Base-by-base conservation (phyloP, 2,329 filamentous ascomycete genomes). In the Arthrinium puccinioides region DNA sequence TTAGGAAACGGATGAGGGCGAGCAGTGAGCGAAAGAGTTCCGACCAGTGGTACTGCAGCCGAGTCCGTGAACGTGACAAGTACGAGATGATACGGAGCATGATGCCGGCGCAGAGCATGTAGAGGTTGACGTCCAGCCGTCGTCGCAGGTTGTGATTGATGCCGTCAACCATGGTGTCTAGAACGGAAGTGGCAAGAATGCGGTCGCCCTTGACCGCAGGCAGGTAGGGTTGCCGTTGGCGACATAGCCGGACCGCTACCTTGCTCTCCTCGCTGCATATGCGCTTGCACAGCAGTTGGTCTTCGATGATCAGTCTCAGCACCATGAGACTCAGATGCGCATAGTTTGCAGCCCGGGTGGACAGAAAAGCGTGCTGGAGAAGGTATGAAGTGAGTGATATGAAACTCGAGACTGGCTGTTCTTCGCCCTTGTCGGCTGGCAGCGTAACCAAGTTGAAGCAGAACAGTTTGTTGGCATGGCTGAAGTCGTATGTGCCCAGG, bases 381-480 rank as follows among this genome's bases (percentile, higher is more conserved):
- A 97, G 74, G 60, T 98, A 98, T 3, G 90, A 97, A 4, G 86
- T 85, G 29, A 95, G 70, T 0, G 90, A 97, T 20, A 97, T 66
- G 54, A 90, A 94, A 48, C 77, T 81, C 32, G 83, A 79, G 44
- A 98, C 81, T 0, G 89, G 84, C 2, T 82, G 74, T 51, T 90
- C 81, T 33, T 76, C 70, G 28, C 70, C 76, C 48, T 82, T 82
- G 33, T 80, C 77, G 1, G 79, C 62, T 6, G 74, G 54, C 18
- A 79, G 56, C 3, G 77, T 81, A 36, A 95, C 77, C 29, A 98
- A 64, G 50, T 84, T 89, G 57, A 86, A 84, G 59, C 87, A 90
- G 61, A 98, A 97, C 8, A 96, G 71, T 62, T 96, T 97, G 66
- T 97, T 98, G 23, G 89, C 84, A 54, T 94, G 84, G 4, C 82